Base-by-base conservation (phyloP, 768 basidiomycete genomes). In the Mycena vitilis region DNA sequence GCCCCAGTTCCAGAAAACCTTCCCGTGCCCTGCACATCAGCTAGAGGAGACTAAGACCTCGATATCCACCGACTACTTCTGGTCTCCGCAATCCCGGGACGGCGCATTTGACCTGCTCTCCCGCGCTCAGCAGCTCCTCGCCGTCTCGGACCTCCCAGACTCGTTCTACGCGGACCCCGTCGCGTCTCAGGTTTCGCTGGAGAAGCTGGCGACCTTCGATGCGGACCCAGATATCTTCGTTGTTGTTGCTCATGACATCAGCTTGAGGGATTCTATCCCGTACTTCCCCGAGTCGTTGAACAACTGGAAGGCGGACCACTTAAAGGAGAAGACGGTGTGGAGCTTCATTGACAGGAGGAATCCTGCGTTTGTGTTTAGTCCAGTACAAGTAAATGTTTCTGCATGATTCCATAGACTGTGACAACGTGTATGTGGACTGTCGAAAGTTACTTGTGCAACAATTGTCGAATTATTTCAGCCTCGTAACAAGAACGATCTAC, bases 351-450 rank as follows among this genome's bases (percentile, higher is more conserved):
- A 25, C 25, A 25, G 16, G 5, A 44, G 40, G 8, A 57, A 45
- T 23, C 56, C 42, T 44, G 56, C 40, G 15, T 57, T 57, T n/a
- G 40, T 57, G 8, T 68, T 68, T 25, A 52, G 57, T 42, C 62
- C 62, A 30, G 30, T 30, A 30, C 5, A 30, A 30, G 30, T 30
- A 5, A 30, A 30, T 30, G 30, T 30, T 30, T 30, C 30, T 30
- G 30, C 30, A 30, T 5, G 30, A 30, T 30, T 30, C 30, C 30
- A 30, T 30, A 2, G 3, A 30, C 30, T 30, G 30, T 30, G 5
- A 5, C 30, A 30, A 30, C 30, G 30, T 30, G 30, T 30, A 30
- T 30, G 3, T 30, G 30, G 30, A 30, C 30, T 30, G 5, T 30
- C 30, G 30, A 5, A 30, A 30, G 30, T 5, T 30, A 30, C 30